Evolutionary conservation across 163 green algal genomes (phyloP).

Genomic region (Scenedesmus sp.): DNA sequence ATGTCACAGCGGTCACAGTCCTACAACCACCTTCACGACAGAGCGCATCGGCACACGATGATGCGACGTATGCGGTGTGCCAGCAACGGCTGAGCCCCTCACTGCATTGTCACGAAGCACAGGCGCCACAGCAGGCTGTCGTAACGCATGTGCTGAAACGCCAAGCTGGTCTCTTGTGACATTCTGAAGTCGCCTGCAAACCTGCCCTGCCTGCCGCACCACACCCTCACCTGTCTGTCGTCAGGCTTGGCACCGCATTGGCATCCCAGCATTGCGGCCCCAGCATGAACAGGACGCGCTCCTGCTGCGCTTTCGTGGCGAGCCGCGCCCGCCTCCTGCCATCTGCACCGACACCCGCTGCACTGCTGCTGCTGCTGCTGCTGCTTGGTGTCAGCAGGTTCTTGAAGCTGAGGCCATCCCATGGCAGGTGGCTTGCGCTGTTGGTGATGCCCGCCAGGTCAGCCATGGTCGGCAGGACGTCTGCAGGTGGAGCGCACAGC

Average conservation of each 20-base stretch:
- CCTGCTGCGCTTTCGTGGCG: background rate
- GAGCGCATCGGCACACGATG: too few relatives aligned
- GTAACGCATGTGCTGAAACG: too few relatives aligned
- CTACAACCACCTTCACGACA: too few relatives aligned
- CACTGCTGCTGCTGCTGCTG: slow-evolving; percentile 17
- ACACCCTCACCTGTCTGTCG: background rate
- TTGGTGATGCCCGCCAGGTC: slow-evolving; percentile 17
- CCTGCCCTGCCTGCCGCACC: too few relatives aligned
- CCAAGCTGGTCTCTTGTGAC: too few relatives aligned
- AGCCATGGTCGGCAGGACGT: slow-evolving; percentile 21
- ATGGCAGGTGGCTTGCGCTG: background rate
- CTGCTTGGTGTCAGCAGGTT: slow-evolving; percentile 7
- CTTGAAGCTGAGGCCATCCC: background rate
- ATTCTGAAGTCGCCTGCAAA: too few relatives aligned
- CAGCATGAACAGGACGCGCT: background rate
- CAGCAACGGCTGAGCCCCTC: too few relatives aligned
- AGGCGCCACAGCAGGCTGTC: too few relatives aligned
- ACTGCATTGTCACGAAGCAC: too few relatives aligned
- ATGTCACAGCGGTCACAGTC: background rate
- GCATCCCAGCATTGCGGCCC: slow-evolving; percentile 4
- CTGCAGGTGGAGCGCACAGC: background rate
- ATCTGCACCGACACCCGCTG: background rate
- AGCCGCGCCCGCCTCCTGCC: background rate
- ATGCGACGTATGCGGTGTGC: too few relatives aligned
- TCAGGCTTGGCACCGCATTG: background rate